phyloP scores from a whole-genome alignment of 1,284 basidiomycete species.

The Caloboletus firmus region DNA sequence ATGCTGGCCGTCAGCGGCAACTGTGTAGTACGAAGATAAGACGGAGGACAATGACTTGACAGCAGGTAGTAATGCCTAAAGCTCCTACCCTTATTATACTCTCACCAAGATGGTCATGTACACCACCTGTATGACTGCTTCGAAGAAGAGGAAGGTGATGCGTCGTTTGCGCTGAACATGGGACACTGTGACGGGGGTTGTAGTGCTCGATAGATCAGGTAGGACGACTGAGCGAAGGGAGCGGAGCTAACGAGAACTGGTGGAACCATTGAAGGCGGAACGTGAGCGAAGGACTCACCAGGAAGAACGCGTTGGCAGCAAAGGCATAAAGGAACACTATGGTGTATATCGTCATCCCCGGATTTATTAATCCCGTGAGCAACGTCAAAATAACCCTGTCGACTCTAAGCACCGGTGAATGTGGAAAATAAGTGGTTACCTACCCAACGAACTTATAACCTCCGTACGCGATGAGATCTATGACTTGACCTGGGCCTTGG shows the following conservation, averaged over 20 bases:
- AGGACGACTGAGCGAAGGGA: constrained; percentile 90
- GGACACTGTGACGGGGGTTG: constrained; percentile 61
- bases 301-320: constrained; percentile 90
- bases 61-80: neutral
- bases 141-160: constrained; percentile 80
- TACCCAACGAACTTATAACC: constrained; percentile 99
- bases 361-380: constrained; percentile 57
- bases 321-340: constrained; percentile 82
- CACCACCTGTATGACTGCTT: constrained; percentile 75
- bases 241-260: constrained; percentile 59
- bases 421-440: constrained; percentile 18
- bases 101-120: constrained; percentile 80
- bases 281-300: constrained; percentile 52
- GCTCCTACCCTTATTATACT: constrained; percentile 36
- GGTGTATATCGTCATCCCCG: constrained; percentile 66
- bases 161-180: constrained; percentile 79
- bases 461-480: constrained; percentile 78
- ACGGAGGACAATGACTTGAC: neutral
- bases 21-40: neutral
- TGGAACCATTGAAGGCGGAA: neutral
- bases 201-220: constrained; percentile 48
- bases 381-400: constrained; percentile 72
- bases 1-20: neutral
- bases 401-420: neutral
- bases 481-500: constrained; percentile 69